phyloP scores from a whole-genome alignment of 371 early-diverging fungal species.

The Syncephalis plumigaleata region DNA sequence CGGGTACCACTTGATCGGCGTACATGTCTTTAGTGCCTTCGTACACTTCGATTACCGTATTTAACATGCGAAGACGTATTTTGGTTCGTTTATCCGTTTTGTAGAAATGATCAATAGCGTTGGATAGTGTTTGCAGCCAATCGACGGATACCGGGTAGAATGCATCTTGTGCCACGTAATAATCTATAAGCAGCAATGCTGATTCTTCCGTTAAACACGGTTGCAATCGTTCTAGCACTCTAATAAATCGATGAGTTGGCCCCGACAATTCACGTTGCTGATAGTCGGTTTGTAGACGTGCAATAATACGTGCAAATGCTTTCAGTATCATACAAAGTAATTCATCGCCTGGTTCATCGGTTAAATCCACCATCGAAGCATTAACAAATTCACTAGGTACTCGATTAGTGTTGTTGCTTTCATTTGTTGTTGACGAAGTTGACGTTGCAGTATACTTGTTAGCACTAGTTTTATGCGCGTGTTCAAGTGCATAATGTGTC shows the following conservation, averaged over 20 bases:
- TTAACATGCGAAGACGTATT: constrained; percentile 27
- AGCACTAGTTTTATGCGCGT: no score
- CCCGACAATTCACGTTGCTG: constrained; percentile 14
- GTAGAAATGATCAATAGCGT: constrained; percentile 32
- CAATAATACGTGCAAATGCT: constrained; percentile 2
- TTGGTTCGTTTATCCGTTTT: constrained; percentile 17
- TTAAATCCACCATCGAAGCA: neutral
- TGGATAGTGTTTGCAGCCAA: constrained; percentile 35
- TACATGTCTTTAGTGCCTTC: constrained; percentile 36
- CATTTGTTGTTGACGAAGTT: constrained; percentile 1
- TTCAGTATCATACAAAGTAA: no score
- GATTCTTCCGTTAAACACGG: constrained; percentile 31
- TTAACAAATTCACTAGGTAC: neutral
- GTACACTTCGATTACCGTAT: constrained; percentile 31
- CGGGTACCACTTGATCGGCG: constrained; percentile 21
- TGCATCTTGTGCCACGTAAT: constrained; percentile 35
- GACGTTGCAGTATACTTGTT: constrained; percentile 4
- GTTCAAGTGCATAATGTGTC: constrained; percentile 3
- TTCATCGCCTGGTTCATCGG: neutral
- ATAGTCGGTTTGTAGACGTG: constrained; percentile 8
- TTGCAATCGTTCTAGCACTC: constrained; percentile 33
- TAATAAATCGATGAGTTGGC: constrained; percentile 26
- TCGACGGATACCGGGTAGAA: constrained; percentile 40
- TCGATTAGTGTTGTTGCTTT: neutral
- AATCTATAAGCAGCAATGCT: constrained; percentile 28